phyloP scores from a whole-genome alignment of 1,139 yeast species.

The Petasospora rhodanensis region DNA sequence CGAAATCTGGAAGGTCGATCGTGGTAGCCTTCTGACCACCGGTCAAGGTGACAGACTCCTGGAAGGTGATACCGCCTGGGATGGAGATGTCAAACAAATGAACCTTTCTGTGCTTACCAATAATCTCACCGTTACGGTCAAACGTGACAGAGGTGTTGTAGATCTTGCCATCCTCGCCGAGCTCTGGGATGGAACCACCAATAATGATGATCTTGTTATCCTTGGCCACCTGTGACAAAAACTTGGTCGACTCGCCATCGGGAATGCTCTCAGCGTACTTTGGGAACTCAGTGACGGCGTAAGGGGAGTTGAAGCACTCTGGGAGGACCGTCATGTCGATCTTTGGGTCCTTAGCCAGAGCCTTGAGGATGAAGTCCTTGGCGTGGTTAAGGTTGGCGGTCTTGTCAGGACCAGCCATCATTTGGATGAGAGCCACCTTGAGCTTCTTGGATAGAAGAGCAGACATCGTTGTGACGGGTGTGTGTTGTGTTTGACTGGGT shows the following conservation, averaged over 20 bases:
- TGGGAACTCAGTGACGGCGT: slow-evolving; percentile 80
- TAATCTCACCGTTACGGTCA: slow-evolving; percentile 61
- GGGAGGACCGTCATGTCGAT: slow-evolving; percentile 47
- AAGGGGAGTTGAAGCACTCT: slow-evolving; percentile 95
- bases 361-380: slow-evolving; percentile 48
- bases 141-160: slow-evolving; percentile 84
- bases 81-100: slow-evolving; percentile 91
- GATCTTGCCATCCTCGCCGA: slow-evolving; percentile 50
- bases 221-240: slow-evolving; percentile 61
- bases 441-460: slow-evolving; percentile 29
- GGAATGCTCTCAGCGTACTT: slow-evolving; percentile 79
- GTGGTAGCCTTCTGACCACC: slow-evolving; percentile 83
- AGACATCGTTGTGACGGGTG: slow-evolving; percentile 11
- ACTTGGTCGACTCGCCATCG: slow-evolving; percentile 59
- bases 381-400: slow-evolving; percentile 57
- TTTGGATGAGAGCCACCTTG: slow-evolving; percentile 73
- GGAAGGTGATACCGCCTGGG: slow-evolving; percentile 82
- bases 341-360: slow-evolving; percentile 32
- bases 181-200: slow-evolving; percentile 92
- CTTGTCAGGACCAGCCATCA: slow-evolving; percentile 70
- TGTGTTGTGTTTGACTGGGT: not conserved
- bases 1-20: slow-evolving; percentile 60
- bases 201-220: slow-evolving; percentile 57
- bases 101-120: slow-evolving; percentile 84
- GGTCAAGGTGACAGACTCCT: slow-evolving; percentile 69